phyloP scores from a whole-genome alignment of 2,329 filamentous ascomycete genomes.

The Beauveria asiatica region DNA sequence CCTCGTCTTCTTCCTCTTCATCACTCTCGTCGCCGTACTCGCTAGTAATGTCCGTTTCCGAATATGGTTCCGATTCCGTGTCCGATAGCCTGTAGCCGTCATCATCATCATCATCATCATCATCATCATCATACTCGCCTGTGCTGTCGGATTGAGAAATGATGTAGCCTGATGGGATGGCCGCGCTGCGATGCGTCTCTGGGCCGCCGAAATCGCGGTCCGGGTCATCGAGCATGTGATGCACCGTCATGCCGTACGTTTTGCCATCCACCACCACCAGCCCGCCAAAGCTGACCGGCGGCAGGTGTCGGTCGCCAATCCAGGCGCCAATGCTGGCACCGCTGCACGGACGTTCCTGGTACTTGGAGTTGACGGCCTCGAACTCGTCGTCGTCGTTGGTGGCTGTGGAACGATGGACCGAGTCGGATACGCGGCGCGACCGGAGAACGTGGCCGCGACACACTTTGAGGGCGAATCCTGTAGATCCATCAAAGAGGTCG shows the following conservation, averaged over 20 bases:
- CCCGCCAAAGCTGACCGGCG: slow-evolving; percentile 85
- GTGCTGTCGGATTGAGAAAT: slow-evolving; percentile 34
- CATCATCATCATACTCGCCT: slow-evolving; percentile 40
- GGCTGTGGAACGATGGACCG: slow-evolving; percentile 24
- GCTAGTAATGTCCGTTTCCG: slow-evolving; percentile 44
- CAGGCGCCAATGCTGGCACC: slow-evolving; percentile 92
- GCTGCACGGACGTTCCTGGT: slow-evolving; percentile 70
- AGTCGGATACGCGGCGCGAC: slow-evolving; percentile 38
- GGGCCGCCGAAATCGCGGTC: slow-evolving; percentile 33
- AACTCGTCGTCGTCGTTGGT: slow-evolving; percentile 26
- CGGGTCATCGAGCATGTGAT: slow-evolving; percentile 83
- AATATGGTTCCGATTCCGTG: slow-evolving; percentile 46
- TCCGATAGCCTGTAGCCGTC: slow-evolving; percentile 55
- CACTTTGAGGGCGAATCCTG: slow-evolving; percentile 59
- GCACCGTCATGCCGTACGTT: slow-evolving; percentile 89
- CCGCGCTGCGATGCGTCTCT: slow-evolving; percentile 30
- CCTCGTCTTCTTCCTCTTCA: slow-evolving; percentile 43
- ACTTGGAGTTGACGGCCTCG: slow-evolving; percentile 58
- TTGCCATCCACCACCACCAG: slow-evolving; percentile 77
- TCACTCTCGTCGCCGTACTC: slow-evolving; percentile 42
- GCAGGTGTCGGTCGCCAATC: slow-evolving; percentile 74
- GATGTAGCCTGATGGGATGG: slow-evolving; percentile 33
- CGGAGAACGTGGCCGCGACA: slow-evolving; percentile 60
- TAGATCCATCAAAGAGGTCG: slow-evolving; percentile 53
- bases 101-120: slow-evolving; percentile 42